phyloP scores from a whole-genome alignment of 495 filamentous ascomycete species.

The Aspergillus campestris region DNA sequence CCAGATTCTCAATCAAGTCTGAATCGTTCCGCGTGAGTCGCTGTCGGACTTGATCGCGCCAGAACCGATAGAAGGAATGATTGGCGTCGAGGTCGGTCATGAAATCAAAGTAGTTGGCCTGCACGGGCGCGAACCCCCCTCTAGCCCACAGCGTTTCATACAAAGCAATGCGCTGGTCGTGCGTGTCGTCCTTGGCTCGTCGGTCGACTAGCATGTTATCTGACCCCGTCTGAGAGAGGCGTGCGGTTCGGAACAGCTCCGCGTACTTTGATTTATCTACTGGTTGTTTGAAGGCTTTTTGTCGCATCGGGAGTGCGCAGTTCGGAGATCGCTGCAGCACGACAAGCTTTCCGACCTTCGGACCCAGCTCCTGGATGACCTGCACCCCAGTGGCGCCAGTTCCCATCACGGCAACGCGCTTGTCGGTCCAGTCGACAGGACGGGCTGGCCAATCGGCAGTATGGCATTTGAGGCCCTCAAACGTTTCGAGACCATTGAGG shows the following conservation, averaged over 20 bases:
- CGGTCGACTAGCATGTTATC: neutral
- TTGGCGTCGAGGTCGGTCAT: neutral
- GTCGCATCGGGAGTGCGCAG: slow-evolving; percentile 38
- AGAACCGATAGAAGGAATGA: neutral
- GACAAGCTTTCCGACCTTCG: slow-evolving; percentile 26
- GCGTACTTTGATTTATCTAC: neutral
- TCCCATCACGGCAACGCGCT: slow-evolving; percentile 43
- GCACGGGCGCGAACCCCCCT: neutral
- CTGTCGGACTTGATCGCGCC: too few relatives aligned
- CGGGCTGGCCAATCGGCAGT: slow-evolving; percentile 45
- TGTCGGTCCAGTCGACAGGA: slow-evolving; percentile 32
- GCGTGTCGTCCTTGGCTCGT: neutral
- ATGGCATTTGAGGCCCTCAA: slow-evolving; percentile 42
- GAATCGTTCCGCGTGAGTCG: too few relatives aligned
- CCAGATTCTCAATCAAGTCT: too few relatives aligned
- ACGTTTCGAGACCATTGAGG: slow-evolving; percentile 18
- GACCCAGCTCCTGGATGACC: slow-evolving; percentile 34
- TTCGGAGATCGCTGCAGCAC: slow-evolving; percentile 48
- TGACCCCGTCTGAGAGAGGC: neutral
- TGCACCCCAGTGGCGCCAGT: slow-evolving; percentile 48
- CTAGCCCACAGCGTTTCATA: neutral
- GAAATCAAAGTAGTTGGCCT: neutral
- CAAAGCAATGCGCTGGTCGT: neutral
- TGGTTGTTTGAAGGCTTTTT: slow-evolving; percentile 16
- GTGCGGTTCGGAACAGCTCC: neutral